Evolutionary conservation across 2,329 filamentous ascomycete genomes (phyloP).

Genomic region (Calonectria pauciramosa): DNA sequence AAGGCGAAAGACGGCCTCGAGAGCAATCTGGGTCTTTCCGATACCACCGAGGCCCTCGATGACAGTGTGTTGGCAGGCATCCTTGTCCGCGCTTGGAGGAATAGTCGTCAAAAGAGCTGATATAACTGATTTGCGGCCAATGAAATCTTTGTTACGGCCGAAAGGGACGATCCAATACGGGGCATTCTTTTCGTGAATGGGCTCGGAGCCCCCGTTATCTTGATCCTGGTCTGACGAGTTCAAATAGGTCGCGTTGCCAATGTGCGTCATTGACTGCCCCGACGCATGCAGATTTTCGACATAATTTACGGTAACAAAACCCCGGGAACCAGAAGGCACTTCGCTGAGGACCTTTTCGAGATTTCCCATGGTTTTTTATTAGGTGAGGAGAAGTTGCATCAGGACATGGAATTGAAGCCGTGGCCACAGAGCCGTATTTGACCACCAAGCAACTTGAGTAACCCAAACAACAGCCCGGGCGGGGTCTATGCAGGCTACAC

Average conservation of each 20-base stretch:
- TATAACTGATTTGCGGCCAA: conserved; percentile 36
- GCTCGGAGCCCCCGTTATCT: not conserved
- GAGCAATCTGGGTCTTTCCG: conserved; percentile 56
- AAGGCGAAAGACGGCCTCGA: conserved; percentile 51
- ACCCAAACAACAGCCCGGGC: not conserved
- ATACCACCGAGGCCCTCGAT: conserved; percentile 52
- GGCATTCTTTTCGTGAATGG: not conserved
- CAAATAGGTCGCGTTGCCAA: not conserved
- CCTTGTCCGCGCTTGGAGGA: not conserved
- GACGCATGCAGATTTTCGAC: not conserved
- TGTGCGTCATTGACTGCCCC: not conserved
- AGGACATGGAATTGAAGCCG: not conserved
- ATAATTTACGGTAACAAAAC: not conserved
- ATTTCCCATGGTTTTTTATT: not conserved
- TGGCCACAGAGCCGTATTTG: not conserved
- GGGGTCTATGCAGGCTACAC: not conserved
- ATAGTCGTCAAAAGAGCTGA: conserved; percentile 12
- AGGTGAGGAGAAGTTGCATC: too few relatives aligned
- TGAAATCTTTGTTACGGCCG: conserved; percentile 43
- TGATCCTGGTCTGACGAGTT: too few relatives aligned
- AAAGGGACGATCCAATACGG: conserved; percentile 36
- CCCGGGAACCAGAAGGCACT: not conserved
- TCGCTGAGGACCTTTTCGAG: not conserved
- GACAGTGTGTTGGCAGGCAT: conserved; percentile 8
- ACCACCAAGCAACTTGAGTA: not conserved